Evolutionary conservation across 164 flowering plant genomes (phyloP), one percentile per base, ranked within the genome.

Genomic region (Kingdonia uniflora): DNA sequence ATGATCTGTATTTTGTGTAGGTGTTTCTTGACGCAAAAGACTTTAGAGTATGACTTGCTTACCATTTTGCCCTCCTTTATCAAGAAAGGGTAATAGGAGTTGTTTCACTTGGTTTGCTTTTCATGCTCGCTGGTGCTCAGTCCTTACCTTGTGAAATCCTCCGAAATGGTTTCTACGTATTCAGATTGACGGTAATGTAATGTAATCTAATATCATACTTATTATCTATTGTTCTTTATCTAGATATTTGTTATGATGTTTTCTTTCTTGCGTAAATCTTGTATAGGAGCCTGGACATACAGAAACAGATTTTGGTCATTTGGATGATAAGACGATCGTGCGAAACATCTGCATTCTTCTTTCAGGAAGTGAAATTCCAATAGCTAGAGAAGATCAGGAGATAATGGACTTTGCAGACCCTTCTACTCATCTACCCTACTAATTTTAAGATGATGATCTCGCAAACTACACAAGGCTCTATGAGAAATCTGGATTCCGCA

Each of bases 291-390:
- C 87, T 14, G 87, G 84, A 23, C 54, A 77, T 33, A 80, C 82
- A 15, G 92, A 79, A 69, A 83, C 85, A 48, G 87, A 84, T 70
- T 84, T 84, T 61, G 76, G 85, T 1, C 78, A 85, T 6, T 53
- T 76, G 39, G 81, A 82, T 58, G 72, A 63, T 10, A 78, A 72
- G 54, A 80, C 86, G 0, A 80, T 78, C 8, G 68, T 82, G 17
- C 48, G 65, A 33, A 78, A 75, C 19, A 62, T 80, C 7, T 80
- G 80, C 67, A 78, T 70, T 37, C 74, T 80, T 16, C 80, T 80
- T 63, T 39, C n/a, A n/a, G n/a, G n/a, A n/a, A n/a, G n/a, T n/a
- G n/a, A n/a, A n/a, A n/a, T n/a, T n/a, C n/a, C n/a, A n/a, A n/a
- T n/a, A n/a, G n/a, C n/a, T n/a, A n/a, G n/a, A n/a, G n/a, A n/a